These are phyloP conservation scores for Rhizophagus sp. DNA, from an alignment of 192 early-diverging fungal genomes.

Conservation along the genomic window DNA sequence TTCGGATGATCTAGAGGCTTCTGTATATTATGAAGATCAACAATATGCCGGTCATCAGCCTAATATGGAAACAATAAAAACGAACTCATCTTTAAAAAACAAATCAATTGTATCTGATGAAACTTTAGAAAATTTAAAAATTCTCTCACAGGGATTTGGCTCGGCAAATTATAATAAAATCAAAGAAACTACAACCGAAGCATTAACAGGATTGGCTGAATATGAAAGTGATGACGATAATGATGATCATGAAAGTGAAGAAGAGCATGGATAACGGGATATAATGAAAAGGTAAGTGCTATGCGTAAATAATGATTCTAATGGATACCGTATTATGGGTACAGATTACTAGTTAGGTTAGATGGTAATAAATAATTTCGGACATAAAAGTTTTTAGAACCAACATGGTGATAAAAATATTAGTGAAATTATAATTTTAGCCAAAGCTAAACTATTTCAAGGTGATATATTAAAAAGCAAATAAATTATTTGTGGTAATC, in stretches of 20 bases:
- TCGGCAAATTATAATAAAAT: neutral
- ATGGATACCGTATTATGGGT: too few species aligned
- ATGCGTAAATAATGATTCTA: too few species aligned
- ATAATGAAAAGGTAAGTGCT: neutral
- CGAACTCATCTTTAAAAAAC: constrained; percentile 14
- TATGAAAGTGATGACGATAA: constrained; percentile 49
- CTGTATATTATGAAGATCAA: neutral
- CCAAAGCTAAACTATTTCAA: too few species aligned
- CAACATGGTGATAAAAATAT: too few species aligned
- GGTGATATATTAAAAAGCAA: too few species aligned
- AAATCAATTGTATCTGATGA: constrained; percentile 34
- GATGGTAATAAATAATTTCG: too few species aligned
- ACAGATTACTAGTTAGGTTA: too few species aligned
- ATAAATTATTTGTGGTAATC: too few species aligned
- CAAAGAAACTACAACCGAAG: constrained; percentile 15
- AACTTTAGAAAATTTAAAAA: constrained; percentile 26
- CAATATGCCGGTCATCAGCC: neutral
- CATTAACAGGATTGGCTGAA: constrained; percentile 41
- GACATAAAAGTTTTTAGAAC: too few species aligned
- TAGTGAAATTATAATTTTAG: too few species aligned
- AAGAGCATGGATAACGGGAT: constrained; percentile 35
- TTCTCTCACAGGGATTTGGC: constrained; percentile 1
- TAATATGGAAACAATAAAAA: neutral
- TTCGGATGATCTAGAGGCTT: neutral
- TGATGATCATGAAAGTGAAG: constrained; percentile 38